Evolutionary conservation across 768 basidiomycete species (phyloP), one percentile per base, ranked within the genome.

Genomic region (Sarcomyxa edulis): DNA sequence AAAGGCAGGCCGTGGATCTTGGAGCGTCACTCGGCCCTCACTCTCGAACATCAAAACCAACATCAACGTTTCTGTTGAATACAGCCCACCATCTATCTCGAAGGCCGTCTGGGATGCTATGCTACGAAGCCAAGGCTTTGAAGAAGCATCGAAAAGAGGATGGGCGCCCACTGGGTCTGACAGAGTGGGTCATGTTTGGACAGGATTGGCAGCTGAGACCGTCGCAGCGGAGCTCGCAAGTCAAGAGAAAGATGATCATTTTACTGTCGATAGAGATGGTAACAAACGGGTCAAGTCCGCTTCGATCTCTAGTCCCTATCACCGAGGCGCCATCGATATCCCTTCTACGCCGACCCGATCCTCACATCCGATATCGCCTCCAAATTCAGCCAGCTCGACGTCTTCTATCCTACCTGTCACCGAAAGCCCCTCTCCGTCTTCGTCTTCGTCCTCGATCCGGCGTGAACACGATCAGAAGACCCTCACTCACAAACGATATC

Each of bases 31-130:
- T 7, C 50, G 59, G 18, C 49, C 49, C 23, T 11, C 42, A 8
- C 25, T 42, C 24, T 48, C 48, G 21, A 51, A 47, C 10, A 52
- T 53, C 26, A 60, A 57, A 40, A 51, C 50, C 42, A 54, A 52
- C 42, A 40, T 50, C 16, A 61, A 58, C 38, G 56, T 61, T 37
- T 45, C 51, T n/a, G 58, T 64, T 37, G 55, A 62, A 20, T 59
- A 61, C 45, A 11, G 32, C 19, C 31, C 54, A 25, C 61, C 61
- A 6, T 43, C 22, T 20, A 34, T 58, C 38, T 37, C 51, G 10
- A 35, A 40, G 11, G 41, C 41, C 27, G 44, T 51, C 11, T 58
- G 51, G 55, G 40, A 52, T 22, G 45, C 44, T 11, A 52, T 54
- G 34, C 25, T 38, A 14, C 42, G 43, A 44, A 43, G 44, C 36